Evolutionary conservation across 495 filamentous ascomycete genomes (phyloP), one percentile per base, ranked within the genome.

Genomic region (Thozetella sp.): DNA sequence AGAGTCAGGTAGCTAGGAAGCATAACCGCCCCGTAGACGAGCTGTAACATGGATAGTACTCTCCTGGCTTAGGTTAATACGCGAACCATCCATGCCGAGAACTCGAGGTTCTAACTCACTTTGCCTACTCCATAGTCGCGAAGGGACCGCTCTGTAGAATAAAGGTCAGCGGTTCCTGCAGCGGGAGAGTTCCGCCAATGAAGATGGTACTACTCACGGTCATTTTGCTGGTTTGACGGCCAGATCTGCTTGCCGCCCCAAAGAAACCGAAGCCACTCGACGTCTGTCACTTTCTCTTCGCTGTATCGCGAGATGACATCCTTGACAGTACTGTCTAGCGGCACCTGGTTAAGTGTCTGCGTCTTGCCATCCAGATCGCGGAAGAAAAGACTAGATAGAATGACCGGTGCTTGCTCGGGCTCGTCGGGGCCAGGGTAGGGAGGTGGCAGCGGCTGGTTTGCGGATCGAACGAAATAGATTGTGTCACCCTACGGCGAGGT

Each of bases 301-400:
- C 43, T n/a, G 43, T 48, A 48, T 19, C 43, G 6, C 4, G 43
- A 4, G 43, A 48, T 19, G 11, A 48, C 43, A n/a, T 48, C 43
- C 43, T 48, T 48, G 43, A 48, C 43, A 20, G 6, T 11, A 19
- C 43, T 48, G n/a, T 48, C 43, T 3, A 48, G 10, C 11, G 43
- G 43, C 4, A 48, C 43, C 20, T 48, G 43, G n/a, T 48, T 10
- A 3, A 48, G 4, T 20, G 43, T 48, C 43, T 48, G 43, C n/a
- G 43, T 48, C n/a, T 48, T 48, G 43, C 43, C 43, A n/a, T 48
- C 43, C 6, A 48, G 43, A n/a, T 48, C 43, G 43, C 43, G 43
- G 43, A 48, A 48, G n/a, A 48, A 48, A n/a, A 48, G 10, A 19
- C 20, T 11, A 4, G 43, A 48, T 10, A 48, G 43, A 4, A 48